phyloP scores from a whole-genome alignment of 176 grass and related monocot genomes.

The Oryza rufipogon region DNA sequence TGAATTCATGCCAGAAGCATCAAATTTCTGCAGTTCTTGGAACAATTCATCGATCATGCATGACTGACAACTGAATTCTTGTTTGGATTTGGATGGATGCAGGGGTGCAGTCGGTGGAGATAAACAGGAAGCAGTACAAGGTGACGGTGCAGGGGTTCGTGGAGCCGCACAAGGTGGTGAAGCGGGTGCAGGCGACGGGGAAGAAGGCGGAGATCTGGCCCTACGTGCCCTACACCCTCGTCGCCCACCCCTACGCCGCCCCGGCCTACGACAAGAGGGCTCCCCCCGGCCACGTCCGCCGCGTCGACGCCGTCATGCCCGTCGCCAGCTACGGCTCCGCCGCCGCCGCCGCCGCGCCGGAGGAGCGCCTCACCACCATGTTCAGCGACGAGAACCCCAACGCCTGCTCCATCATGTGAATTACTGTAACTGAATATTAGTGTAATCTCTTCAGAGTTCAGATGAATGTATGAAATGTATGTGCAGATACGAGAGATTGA shows the following conservation, averaged over 20 bases:
- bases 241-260: conserved; percentile 67
- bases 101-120: conserved; percentile 88
- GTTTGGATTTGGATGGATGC: not conserved
- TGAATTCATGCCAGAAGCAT: not conserved
- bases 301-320: conserved; percentile 62
- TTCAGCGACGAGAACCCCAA: conserved; percentile 97
- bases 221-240: conserved; percentile 86
- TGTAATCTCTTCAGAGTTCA: not conserved
- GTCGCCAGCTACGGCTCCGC: conserved; percentile 42
- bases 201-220: conserved; percentile 98
- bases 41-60: not conserved
- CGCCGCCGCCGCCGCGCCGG: not conserved
- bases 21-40: not conserved
- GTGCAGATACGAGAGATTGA: not conserved
- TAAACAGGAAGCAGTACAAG: conserved; percentile 90
- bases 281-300: conserved; percentile 82
- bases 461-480: conserved; percentile 1
- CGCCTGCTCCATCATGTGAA: conserved; percentile 97
- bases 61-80: not conserved
- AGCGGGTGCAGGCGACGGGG: conserved; percentile 79
- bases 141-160: conserved; percentile 85
- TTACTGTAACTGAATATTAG: not conserved
- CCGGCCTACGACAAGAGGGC: conserved; percentile 76
- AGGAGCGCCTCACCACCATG: conserved; percentile 74
- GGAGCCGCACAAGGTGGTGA: conserved; percentile 79